Base-by-base conservation (phyloP, 2,329 filamentous ascomycete species). In the Nemania sp. region DNA sequence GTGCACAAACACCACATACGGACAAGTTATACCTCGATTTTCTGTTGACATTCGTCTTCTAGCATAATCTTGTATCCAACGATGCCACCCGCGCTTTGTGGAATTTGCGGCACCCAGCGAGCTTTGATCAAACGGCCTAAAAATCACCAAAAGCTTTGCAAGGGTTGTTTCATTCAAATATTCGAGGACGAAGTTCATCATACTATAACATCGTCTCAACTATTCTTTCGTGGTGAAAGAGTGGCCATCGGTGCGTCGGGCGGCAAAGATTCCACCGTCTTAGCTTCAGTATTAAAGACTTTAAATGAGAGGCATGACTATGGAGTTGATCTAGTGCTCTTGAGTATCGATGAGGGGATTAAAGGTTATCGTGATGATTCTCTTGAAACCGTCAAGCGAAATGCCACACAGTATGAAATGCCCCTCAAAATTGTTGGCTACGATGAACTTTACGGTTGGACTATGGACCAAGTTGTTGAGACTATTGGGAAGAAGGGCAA, bases 401-500 rank as follows among this genome's bases (percentile, higher is more conserved):
- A 99, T 80, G 93, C 94, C 0, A 80, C 88, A 13, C 94, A 98
- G 80, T 98, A 98, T 81, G 89, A 91, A 1, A 97, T 99, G 91
- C 89, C 92, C 0, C 83, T 99, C 56, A 93, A 93, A 74, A 97
- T 99, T 64, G 89, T 99, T 57, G 94, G 95, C 57, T 99, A 99
- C 76, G 91, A 91, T 62, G 92, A 98, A 76, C 84, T 99, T 10
- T 99, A 99, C 79, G 96, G 95, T 8, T 99, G 96, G 96, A 98
- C 94, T 0, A 99, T 99, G 96, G 96, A 99, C 77, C 93, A 98
- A 77, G 96, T 99, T 10, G 97, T 99, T 3, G 92, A 94, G 75
- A 93, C 95, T 55, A 92, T 99, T 58, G 96, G 96, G 15, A 98
- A 98, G 83, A 98, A 98, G 80, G 94, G 95, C 32, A 99, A 99